A percentile compares a stretch with the other conserved stretches of the same genome.
phyloP scores from a whole-genome alignment of 202 grass and related monocot genomes.

The Panicum hallii region DNA sequence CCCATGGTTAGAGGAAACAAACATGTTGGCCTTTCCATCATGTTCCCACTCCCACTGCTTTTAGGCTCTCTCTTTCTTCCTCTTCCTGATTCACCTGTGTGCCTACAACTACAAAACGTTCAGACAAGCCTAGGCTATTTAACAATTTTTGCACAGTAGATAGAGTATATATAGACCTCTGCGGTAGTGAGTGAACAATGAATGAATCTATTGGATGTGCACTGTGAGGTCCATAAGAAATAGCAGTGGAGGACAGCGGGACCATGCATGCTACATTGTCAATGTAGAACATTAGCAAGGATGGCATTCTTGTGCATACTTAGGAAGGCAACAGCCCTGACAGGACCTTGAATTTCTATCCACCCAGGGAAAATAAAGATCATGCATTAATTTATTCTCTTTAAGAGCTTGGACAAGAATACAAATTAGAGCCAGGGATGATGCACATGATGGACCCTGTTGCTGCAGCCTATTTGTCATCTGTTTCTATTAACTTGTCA shows the following conservation, averaged over 20 bases:
- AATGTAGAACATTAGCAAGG: neutral
- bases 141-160: neutral
- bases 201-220: neutral
- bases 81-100: neutral
- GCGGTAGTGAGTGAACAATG: neutral
- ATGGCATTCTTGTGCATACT: neutral
- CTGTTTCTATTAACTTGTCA: neutral
- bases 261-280: neutral
- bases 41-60: conserved; percentile 34
- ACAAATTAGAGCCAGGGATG: neutral
- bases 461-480: neutral
- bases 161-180: neutral
- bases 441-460: neutral
- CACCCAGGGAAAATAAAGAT: neutral
- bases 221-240: conserved; percentile 7
- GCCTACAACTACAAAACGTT: neutral
- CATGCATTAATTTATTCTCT: neutral
- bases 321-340: neutral
- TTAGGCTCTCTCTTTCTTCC: conserved; percentile 34
- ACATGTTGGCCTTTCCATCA: conserved; percentile 19
- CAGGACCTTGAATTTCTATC: neutral
- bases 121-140: neutral
- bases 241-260: neutral
- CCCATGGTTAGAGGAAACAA: conserved; percentile 1
- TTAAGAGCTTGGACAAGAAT: neutral